A percentile compares a stretch with the other conserved stretches of the same genome.
phyloP scores from a whole-genome alignment of 345 rosid genomes.

The Psidium guajava region DNA sequence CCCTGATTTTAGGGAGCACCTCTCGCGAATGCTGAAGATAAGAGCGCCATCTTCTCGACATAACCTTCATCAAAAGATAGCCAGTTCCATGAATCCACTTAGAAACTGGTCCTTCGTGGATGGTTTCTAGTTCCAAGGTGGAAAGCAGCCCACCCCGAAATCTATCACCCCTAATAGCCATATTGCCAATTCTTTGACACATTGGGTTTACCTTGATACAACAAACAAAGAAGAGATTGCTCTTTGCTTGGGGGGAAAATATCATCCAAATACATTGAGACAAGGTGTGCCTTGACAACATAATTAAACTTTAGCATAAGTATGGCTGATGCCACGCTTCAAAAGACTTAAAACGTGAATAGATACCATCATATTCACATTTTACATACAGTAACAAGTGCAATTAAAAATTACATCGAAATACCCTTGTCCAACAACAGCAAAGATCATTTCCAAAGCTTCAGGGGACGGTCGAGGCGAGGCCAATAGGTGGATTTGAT shows the following conservation, averaged over 20 bases:
- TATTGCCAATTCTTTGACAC: background rate
- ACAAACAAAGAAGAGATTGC: background rate
- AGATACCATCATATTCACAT: background rate
- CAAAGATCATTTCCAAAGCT: background rate
- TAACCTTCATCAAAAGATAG: no score
- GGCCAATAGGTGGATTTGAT: background rate
- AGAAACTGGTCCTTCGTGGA: no score
- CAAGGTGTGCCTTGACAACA: background rate
- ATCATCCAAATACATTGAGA: background rate
- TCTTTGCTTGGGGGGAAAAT: background rate
- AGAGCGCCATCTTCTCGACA: no score
- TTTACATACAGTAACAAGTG: background rate
- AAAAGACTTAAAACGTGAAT: no score
- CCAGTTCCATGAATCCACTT: no score
- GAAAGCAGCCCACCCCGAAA: no score
- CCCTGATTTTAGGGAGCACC: conserved; percentile 20
- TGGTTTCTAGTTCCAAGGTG: no score
- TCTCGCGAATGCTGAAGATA: conserved; percentile 6
- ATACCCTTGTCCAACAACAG: background rate
- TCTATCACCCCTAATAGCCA: background rate
- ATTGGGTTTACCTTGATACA: background rate
- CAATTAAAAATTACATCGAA: background rate
- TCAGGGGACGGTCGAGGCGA: background rate
- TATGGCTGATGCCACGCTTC: no score
- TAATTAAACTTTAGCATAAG: background rate